These are phyloP conservation scores for Saccharomyces hybrid DNA, from an alignment of 1,139 yeast genomes.

Conservation along the genomic window DNA sequence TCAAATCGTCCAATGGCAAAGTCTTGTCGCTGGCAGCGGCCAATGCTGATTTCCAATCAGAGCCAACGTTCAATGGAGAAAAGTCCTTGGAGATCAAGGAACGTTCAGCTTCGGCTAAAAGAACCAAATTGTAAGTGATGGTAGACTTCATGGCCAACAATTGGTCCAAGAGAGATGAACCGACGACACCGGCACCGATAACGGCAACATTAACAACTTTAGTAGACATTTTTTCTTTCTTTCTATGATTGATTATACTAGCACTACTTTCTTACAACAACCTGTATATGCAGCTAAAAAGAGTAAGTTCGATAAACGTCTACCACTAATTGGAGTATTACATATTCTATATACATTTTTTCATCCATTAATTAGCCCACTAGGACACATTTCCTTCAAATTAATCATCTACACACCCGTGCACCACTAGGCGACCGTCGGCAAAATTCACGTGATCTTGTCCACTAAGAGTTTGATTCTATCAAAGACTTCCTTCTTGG, in stretches of 20 bases:
- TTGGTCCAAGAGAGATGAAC: constrained; percentile 80
- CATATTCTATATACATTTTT: neutral
- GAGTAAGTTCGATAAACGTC: neutral
- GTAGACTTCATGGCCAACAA: constrained; percentile 41
- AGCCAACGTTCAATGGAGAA: constrained; percentile 52
- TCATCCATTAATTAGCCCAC: neutral
- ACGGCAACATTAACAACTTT: constrained; percentile 42
- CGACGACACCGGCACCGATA: constrained; percentile 80
- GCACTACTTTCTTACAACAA: neutral
- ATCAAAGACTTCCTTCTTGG: constrained; percentile 31
- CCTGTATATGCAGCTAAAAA: neutral
- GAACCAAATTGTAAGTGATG: constrained; percentile 65
- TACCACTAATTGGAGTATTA: neutral
- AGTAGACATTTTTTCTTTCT: constrained; percentile 15
- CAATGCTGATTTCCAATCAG: constrained; percentile 46
- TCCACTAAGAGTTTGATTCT: constrained; percentile 24
- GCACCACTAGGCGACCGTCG: neutral
- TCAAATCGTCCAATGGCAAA: constrained; percentile 49
- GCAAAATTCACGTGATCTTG: constrained; percentile 15
- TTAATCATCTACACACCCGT: neutral
- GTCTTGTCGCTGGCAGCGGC: constrained; percentile 45
- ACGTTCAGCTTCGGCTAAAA: constrained; percentile 66
- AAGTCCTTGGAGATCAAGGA: constrained; percentile 65
- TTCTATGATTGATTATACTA: neutral
- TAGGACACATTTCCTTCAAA: neutral